These are phyloP conservation scores for Phaeosphaeriaceae sp. DNA, from an alignment of 2,329 filamentous ascomycete genomes.

Conservation along the genomic window DNA sequence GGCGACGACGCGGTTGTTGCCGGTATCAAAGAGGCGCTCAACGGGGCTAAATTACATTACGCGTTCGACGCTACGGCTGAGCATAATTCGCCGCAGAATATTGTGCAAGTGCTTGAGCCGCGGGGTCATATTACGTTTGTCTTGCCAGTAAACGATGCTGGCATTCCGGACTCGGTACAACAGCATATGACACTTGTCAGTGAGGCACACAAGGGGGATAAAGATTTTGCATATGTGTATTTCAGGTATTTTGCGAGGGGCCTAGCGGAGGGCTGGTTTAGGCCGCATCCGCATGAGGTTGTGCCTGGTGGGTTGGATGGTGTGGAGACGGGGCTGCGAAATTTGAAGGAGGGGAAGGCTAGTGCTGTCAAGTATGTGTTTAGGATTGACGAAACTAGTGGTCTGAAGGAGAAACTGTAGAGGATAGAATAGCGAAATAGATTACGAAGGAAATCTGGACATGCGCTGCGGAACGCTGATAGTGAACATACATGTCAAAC, in stretches of 20 bases:
- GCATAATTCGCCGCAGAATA: conserved; percentile 52
- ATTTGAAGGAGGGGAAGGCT: conserved; percentile 65
- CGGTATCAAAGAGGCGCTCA: conserved; percentile 54
- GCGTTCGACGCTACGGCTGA: conserved; percentile 66
- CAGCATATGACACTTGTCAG: conserved; percentile 49
- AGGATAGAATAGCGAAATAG: neutral
- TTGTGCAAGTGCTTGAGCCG: conserved; percentile 46
- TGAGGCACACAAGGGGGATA: conserved; percentile 30
- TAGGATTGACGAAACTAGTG: conserved; percentile 53
- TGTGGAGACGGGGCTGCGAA: conserved; percentile 59
- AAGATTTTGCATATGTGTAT: conserved; percentile 55
- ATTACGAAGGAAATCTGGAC: too few relatives aligned
- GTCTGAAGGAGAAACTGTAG: conserved; percentile 18
- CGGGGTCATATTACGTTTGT: conserved; percentile 49
- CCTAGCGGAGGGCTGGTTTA: conserved; percentile 59
- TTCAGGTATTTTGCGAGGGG: conserved; percentile 55
- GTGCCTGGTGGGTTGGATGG: conserved; percentile 62
- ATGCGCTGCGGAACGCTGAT: too few relatives aligned
- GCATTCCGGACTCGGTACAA: conserved; percentile 49
- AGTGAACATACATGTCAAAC: too few relatives aligned
- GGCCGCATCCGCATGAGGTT: conserved; percentile 59
- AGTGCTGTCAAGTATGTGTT: conserved; percentile 71
- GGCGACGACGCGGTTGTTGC: conserved; percentile 54
- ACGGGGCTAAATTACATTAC: conserved; percentile 54
- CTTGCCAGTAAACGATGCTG: conserved; percentile 51